Percentiles rank a stretch among this genome's conserved stretches.
phyloP scores from a whole-genome alignment of 306 rosid genomes.

The Arachis hypogaea region DNA sequence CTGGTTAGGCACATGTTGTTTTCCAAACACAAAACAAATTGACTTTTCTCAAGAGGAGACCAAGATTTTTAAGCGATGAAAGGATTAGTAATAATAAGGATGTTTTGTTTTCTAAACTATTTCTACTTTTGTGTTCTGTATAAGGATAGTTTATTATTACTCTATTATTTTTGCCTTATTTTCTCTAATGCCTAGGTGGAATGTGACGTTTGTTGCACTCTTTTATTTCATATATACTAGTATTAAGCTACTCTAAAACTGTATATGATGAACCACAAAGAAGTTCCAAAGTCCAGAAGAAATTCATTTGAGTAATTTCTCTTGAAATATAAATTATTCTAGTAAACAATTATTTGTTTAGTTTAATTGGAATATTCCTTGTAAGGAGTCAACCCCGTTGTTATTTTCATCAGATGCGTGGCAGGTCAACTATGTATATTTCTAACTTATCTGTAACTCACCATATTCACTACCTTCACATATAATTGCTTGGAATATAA shows the following conservation, averaged over 20 bases:
- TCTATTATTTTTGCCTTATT: no score
- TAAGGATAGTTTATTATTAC: no score
- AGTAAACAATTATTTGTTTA: background rate
- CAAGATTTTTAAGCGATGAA: background rate
- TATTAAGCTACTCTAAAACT: no score
- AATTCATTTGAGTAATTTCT: no score
- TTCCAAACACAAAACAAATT: slow-evolving; percentile 8
- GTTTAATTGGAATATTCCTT: background rate
- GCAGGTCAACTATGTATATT: background rate
- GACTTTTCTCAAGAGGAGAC: background rate
- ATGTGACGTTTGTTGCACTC: no score
- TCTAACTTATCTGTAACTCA: background rate
- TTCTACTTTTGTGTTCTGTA: no score
- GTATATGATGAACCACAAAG: no score
- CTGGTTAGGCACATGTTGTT: background rate
- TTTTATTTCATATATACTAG: no score
- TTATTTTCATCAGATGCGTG: background rate
- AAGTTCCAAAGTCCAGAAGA: no score
- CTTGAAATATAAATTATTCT: background rate
- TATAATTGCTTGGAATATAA: background rate
- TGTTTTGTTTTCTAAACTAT: no score
- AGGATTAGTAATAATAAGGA: no score
- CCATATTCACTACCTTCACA: background rate
- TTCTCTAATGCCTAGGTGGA: no score
- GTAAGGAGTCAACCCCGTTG: background rate